Evolutionary conservation across 1,284 basidiomycete genomes (phyloP).

Genomic region (Heterobasidion occidentale): DNA sequence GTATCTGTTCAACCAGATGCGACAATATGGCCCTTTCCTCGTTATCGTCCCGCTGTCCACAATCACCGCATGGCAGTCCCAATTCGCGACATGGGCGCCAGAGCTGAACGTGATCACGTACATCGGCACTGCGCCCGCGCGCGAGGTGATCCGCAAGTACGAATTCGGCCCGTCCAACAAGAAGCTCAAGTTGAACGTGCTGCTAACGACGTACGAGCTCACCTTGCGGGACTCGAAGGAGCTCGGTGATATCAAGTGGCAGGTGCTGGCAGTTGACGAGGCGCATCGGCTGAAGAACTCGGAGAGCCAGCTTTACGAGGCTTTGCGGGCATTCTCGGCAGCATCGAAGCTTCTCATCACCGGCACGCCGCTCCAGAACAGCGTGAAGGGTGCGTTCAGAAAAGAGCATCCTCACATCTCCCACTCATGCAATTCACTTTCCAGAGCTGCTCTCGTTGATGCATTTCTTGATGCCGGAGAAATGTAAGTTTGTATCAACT

Average conservation of each 20-base stretch:
- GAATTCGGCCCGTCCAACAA: conserved; percentile 87
- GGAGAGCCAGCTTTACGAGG: conserved; percentile 96
- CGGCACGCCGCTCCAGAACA: conserved; percentile 98
- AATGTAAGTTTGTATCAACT: conserved; percentile 53
- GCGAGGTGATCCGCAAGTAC: conserved; percentile 87
- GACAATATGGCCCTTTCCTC: conserved; percentile 95
- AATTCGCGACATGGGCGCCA: conserved; percentile 94
- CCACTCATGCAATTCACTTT: conserved; percentile 5
- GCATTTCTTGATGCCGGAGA: conserved; percentile 99
- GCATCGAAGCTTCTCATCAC: conserved; percentile 95
- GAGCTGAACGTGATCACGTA: conserved; percentile 97
- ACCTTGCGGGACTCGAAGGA: conserved; percentile 89
- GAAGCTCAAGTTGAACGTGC: conserved; percentile 94
- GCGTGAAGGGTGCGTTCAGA: conserved; percentile 77
- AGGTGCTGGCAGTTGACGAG: conserved; percentile 94
- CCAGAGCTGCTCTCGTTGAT: conserved; percentile 91
- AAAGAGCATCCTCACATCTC: not conserved
- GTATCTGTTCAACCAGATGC: conserved; percentile 89
- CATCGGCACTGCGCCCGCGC: conserved; percentile 84
- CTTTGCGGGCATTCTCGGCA: conserved; percentile 82
- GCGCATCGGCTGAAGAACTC: conserved; percentile 95
- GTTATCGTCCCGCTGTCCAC: conserved; percentile 98
- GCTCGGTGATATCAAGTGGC: conserved; percentile 94
- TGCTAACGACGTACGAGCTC: conserved; percentile 97
- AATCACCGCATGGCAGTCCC: conserved; percentile 96